Percentiles rank a stretch among this genome's conserved stretches.
Evolutionary conservation across 1,284 basidiomycete genomes (phyloP).

Genomic region (Omphalotus olearius): DNA sequence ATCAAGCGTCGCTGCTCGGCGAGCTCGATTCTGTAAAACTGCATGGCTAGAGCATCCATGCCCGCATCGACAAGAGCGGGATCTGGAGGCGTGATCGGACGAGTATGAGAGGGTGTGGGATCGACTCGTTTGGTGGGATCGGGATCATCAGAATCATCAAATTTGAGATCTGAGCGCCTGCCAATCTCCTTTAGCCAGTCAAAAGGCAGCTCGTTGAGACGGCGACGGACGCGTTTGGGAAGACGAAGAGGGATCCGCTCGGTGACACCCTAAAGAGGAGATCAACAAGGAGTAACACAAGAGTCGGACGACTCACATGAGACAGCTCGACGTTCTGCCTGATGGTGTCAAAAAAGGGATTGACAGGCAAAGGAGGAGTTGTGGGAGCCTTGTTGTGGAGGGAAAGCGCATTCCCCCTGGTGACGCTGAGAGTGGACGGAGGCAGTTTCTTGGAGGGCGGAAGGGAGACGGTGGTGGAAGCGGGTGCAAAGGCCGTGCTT

Average conservation of each 20-base stretch:
- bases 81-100: conserved; percentile 1
- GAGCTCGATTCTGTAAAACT: conserved; percentile 88
- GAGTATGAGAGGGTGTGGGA: background rate
- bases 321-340: conserved; percentile 92
- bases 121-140: background rate
- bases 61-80: conserved; percentile 50
- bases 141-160: conserved; percentile 17
- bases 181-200: conserved; percentile 79
- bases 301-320: conserved; percentile 29
- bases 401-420: background rate
- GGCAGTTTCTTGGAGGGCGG: background rate
- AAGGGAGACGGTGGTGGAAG: background rate
- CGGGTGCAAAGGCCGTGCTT: conserved; percentile 21
- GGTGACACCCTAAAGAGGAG: conserved; percentile 50
- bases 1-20: conserved; percentile 88
- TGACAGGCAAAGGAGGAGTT: conserved; percentile 40
- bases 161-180: conserved; percentile 30
- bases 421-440: background rate
- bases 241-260: conserved; percentile 80
- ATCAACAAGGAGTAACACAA: background rate
- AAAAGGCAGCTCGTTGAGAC: conserved; percentile 77
- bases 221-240: conserved; percentile 53
- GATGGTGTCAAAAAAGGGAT: conserved; percentile 94
- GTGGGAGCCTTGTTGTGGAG: background rate
- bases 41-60: conserved; percentile 80